Percentiles rank a stretch among this genome's conserved stretches.
Conservation (phyloP, 257 asterid genomes). For the Eustoma russellianum region DNA sequence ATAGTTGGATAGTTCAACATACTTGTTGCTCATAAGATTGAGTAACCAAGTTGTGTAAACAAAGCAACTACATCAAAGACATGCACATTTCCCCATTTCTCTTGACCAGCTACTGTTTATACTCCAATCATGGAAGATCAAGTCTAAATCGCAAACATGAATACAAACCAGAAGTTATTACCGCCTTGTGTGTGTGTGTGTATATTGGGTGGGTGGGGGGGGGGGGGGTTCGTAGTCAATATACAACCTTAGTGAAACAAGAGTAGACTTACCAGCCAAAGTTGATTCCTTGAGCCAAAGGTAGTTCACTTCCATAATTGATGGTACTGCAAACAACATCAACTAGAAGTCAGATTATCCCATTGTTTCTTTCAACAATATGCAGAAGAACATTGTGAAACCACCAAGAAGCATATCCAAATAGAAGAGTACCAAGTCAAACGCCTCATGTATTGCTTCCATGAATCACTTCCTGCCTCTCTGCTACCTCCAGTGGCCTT, state of each 20-base stretch:
- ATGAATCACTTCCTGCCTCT: constrained; percentile 99
- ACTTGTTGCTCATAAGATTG: no score
- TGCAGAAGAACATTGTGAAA: no score
- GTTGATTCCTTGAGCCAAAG: constrained; percentile 84
- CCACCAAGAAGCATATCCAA: neutral
- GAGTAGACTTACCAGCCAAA: constrained; percentile 38
- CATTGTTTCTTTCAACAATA: no score
- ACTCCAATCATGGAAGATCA: neutral
- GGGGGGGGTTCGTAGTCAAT: no score
- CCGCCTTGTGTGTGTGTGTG: no score
- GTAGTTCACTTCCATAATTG: constrained; percentile 68
- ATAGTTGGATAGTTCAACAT: no score
- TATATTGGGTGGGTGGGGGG: no score
- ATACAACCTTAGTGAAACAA: neutral
- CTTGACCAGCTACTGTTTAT: neutral
- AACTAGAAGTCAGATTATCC: no score
- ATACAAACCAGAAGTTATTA: no score
- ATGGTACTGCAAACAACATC: constrained; percentile 42
- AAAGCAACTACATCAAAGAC: no score
- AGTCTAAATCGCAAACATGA: neutral
- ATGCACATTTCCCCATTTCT: no score
- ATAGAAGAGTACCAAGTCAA: constrained; percentile 60
- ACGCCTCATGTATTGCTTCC: constrained; percentile 99
- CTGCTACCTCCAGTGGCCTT: constrained; percentile 99
- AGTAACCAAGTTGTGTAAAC: no score